Conservation (phyloP, 2,329 filamentous ascomycete species). For the Aspergillus tanneri region DNA sequence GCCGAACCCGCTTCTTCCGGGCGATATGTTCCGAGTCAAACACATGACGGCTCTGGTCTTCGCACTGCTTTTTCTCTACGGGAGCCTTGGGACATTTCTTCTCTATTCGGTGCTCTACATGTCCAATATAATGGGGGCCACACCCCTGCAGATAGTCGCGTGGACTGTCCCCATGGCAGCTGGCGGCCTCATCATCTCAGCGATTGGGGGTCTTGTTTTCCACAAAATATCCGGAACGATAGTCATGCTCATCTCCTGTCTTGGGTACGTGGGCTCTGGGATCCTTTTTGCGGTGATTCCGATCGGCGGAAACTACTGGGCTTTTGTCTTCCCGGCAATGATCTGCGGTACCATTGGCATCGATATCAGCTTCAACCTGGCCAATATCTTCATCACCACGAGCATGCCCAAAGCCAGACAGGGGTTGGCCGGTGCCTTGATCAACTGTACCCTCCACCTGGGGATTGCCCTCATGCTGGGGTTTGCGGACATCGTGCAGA, state of each 20-base stretch:
- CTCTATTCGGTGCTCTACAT: conserved; percentile 66
- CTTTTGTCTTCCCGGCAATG: conserved; percentile 66
- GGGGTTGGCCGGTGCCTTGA: conserved; percentile 68
- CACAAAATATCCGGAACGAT: conserved; percentile 64
- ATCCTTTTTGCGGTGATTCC: conserved; percentile 67
- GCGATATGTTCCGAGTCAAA: conserved; percentile 66
- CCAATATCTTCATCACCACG: conserved; percentile 76
- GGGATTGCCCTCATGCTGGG: conserved; percentile 71
- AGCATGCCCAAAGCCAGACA: conserved; percentile 65
- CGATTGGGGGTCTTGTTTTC: conserved; percentile 64
- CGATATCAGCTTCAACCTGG: conserved; percentile 72
- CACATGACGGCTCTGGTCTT: conserved; percentile 65
- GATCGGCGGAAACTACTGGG: conserved; percentile 63
- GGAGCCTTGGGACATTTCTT: conserved; percentile 66
- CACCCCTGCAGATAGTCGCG: conserved; percentile 62
- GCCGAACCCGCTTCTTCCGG: conserved; percentile 65
- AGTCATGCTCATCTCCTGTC: conserved; percentile 61
- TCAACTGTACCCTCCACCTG: conserved; percentile 69
- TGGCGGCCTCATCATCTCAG: conserved; percentile 65
- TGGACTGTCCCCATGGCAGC: conserved; percentile 68
- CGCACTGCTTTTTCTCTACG: conserved; percentile 66
- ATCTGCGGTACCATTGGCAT: conserved; percentile 67
- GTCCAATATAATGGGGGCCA: conserved; percentile 58
- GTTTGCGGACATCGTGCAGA: conserved; percentile 63
- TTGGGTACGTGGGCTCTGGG: conserved; percentile 58